Percentiles rank a stretch among this genome's conserved stretches.
Conservation (phyloP, 1,284 basidiomycete species). For the Leucoagaricus sp. region DNA sequence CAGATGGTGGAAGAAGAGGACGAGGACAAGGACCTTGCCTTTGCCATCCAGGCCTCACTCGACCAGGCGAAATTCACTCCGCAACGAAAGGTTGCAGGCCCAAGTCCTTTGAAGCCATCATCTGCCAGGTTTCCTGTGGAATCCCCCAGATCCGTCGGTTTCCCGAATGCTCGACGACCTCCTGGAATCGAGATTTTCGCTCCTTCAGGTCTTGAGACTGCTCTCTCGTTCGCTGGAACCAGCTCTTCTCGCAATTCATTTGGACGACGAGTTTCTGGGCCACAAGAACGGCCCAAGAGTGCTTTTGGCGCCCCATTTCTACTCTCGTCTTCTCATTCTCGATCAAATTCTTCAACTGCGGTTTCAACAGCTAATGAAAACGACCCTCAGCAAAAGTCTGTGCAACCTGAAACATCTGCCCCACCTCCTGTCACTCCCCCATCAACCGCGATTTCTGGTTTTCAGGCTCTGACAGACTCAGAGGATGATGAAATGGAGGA, state of each 20-base stretch:
- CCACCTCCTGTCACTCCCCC: background rate
- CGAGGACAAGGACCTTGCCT: conserved; percentile 53
- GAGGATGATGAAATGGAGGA: conserved; percentile 25
- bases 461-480: conserved; percentile 20
- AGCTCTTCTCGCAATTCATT: background rate
- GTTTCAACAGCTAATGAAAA: background rate
- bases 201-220: conserved; percentile 9
- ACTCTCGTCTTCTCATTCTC: conserved; percentile 4
- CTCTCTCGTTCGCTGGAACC: conserved; percentile 13
- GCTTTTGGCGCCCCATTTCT: conserved; percentile 7
- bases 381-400: background rate
- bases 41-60: conserved; percentile 62
- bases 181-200: conserved; percentile 5
- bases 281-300: conserved; percentile 5
- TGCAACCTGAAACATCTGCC: background rate
- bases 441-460: background rate
- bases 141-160: background rate
- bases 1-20: conserved; percentile 28
- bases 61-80: conserved; percentile 28
- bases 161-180: background rate
- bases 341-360: background rate
- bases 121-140: conserved; percentile 5
- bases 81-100: background rate
- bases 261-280: background rate
- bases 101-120: background rate